A percentile compares a stretch with the other conserved stretches of the same genome.
These are phyloP conservation scores for Penicillium pulvis DNA, from an alignment of 495 filamentous ascomycete genomes.

Conservation along the genomic window DNA sequence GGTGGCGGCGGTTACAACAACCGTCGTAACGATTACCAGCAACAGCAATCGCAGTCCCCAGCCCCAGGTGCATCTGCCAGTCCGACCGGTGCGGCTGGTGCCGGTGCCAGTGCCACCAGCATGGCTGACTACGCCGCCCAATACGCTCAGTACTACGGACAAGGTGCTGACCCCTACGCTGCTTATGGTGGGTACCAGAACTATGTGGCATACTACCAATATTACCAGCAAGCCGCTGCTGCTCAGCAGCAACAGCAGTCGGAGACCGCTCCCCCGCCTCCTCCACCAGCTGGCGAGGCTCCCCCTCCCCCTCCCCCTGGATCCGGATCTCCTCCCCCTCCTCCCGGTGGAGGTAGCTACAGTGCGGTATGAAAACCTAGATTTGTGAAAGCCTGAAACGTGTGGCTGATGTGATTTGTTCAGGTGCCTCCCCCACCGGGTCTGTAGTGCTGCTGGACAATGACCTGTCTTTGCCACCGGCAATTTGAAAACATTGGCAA, in stretches of 20 bases:
- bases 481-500: constrained; percentile 12
- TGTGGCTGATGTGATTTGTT: background rate
- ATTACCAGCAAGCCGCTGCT: constrained; percentile 66
- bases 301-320: constrained; percentile 65
- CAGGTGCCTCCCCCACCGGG: constrained; percentile 57
- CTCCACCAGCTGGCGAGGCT: constrained; percentile 63
- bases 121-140: constrained; percentile 69
- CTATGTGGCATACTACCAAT: constrained; percentile 69
- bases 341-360: constrained; percentile 57
- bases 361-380: constrained; percentile 56
- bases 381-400: background rate
- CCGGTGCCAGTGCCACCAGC: constrained; percentile 31
- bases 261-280: constrained; percentile 61
- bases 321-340: constrained; percentile 66
- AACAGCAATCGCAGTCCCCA: constrained; percentile 38
- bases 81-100: constrained; percentile 35
- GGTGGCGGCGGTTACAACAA: constrained; percentile 41
- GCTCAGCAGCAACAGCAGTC: constrained; percentile 51
- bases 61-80: constrained; percentile 43
- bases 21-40: constrained; percentile 35
- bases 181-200: constrained; percentile 86
- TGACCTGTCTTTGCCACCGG: background rate
- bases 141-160: constrained; percentile 79
- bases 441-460: constrained; percentile 33
- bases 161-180: constrained; percentile 79